Evolutionary conservation across 345 rosid species (phyloP), one percentile per base, ranked within the genome.

Genomic region (Zanthoxylum bungeanum): DNA sequence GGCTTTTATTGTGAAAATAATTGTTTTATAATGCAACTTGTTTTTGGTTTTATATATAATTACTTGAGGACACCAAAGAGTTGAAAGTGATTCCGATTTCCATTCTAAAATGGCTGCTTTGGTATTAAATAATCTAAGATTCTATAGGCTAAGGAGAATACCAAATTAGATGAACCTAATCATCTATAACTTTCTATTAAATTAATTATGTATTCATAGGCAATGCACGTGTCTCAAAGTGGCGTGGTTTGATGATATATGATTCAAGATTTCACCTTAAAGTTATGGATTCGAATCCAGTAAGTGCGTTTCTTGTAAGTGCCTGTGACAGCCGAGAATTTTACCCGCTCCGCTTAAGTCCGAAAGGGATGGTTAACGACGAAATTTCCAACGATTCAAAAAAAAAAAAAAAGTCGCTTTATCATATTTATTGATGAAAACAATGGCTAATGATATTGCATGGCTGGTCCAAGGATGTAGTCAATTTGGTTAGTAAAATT

Each of bases 81-180:
- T 3, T 21, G n/a, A 11, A 66, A 19, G 11, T 28, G n/a, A 31
- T 58, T 11, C 53, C 39, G 14, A 25, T 40, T 67, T 40, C 39
- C 59, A 33, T 69, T 69, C 65, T 10, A 58, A 42, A 42, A 40
- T 31, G 73, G 56, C 44, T 40, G 73, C 73, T 59, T 69, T 2
- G 19, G 4, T 55, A 57, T 40, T 19, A 39, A 11, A 57, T 28
- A 21, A 51, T 37, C 28, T 14, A n/a, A 69, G 42, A 56, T 69
- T 53, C 53, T 25, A 19, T 37, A 39, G 64, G 19, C 55, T 19
- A 57, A 25, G 64, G 59, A 56, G 22, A n/a, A 14, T 28, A 21
- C 31, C 31, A 7, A 2, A 30, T 58, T 12, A 8, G 14, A 42
- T 44, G 44, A 39, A 56, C 49, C 49, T 44, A 44, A 44, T 44